phyloP scores from a whole-genome alignment of 805 yeast species.

The Zygosaccharomyces siamensis region DNA sequence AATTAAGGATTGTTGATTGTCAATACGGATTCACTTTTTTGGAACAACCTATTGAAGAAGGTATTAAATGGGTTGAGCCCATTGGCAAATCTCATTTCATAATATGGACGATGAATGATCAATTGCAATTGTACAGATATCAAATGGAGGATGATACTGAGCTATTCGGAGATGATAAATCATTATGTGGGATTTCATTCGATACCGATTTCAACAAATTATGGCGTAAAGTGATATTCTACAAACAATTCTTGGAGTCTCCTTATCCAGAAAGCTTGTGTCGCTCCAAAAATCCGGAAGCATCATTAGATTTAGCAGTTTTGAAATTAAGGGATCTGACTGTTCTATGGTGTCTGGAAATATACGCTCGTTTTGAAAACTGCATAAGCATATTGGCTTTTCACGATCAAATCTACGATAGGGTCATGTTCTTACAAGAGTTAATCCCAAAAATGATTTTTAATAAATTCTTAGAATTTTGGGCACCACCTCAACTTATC shows the following conservation, averaged over 20 bases:
- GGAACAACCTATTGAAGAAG: slow-evolving; percentile 19
- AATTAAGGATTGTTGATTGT: slow-evolving; percentile 25
- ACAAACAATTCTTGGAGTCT: slow-evolving; percentile 23
- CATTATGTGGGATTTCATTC: slow-evolving; percentile 18
- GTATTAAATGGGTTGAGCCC: slow-evolving; percentile 19
- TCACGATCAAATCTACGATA: neutral
- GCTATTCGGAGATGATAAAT: slow-evolving; percentile 15
- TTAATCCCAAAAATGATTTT: slow-evolving; percentile 22
- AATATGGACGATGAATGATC: slow-evolving; percentile 21
- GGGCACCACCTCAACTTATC: slow-evolving; percentile 57
- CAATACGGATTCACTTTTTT: slow-evolving; percentile 28
- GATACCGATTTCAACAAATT: slow-evolving; percentile 21
- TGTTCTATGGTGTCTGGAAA: slow-evolving; percentile 28
- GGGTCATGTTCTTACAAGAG: slow-evolving; percentile 15
- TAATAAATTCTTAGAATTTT: slow-evolving; percentile 43
- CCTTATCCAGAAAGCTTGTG: slow-evolving; percentile 22
- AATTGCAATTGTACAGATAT: slow-evolving; percentile 21
- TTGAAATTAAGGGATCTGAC: slow-evolving; percentile 32
- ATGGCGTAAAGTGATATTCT: slow-evolving; percentile 30
- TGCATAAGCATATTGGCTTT: slow-evolving; percentile 9
- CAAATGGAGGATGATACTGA: slow-evolving; percentile 25
- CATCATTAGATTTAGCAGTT: slow-evolving; percentile 27
- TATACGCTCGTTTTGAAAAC: slow-evolving; percentile 21
- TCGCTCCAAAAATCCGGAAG: slow-evolving; percentile 21
- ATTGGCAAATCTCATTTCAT: slow-evolving; percentile 18